Base-by-base conservation (phyloP, 345 rosid genomes). In the Cochlearia excelsa region DNA sequence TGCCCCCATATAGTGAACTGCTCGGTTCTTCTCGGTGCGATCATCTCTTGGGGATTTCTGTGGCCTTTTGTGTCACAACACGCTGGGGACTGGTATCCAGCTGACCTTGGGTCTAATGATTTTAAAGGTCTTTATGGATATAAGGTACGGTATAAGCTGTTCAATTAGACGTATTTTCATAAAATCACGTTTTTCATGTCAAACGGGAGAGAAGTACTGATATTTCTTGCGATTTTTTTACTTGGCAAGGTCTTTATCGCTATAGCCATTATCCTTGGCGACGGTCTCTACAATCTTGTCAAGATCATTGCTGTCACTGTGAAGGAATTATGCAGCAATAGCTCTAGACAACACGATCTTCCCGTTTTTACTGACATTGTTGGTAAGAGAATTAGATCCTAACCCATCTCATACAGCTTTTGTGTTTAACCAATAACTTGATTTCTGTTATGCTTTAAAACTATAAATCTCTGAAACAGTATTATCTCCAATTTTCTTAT, bases 91-190 rank as follows among this genome's bases (percentile, higher is more conserved):
- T 91, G 96, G 98, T 88, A 86, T 74, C 85, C 98, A 2, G 83
- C 90, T 78, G 80, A 78, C 80, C 83, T 88, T 11, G 88, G 58
- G 10, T 71, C 83, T 78, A 84, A 80, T 66, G 89, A 88, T 78
- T 88, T 91, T 57, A 91, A 88, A 75, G 96, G 98, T 67, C 96
- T 91, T 51, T 88, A 88, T 46, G 98, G 85, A 60, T 88, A 91
- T 56, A 91, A 87, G 96, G 92, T 87, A 78, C 54, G 7, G 2
- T 57, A 33, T 33, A 33, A 66, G 51, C 30, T 28, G 1, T 9
- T 47, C 28, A 37, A 46, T 16, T 33, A 5, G 5, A 33, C 23
- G 23, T 16, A 16, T 16, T 16, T 16, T 16, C 23, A 16, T 16
- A 16, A 16, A 16, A 16, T 16, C 23, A 16, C 23, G 23, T 16